phyloP scores from a whole-genome alignment of 345 rosid species.

The Ceriops zippeliana region DNA sequence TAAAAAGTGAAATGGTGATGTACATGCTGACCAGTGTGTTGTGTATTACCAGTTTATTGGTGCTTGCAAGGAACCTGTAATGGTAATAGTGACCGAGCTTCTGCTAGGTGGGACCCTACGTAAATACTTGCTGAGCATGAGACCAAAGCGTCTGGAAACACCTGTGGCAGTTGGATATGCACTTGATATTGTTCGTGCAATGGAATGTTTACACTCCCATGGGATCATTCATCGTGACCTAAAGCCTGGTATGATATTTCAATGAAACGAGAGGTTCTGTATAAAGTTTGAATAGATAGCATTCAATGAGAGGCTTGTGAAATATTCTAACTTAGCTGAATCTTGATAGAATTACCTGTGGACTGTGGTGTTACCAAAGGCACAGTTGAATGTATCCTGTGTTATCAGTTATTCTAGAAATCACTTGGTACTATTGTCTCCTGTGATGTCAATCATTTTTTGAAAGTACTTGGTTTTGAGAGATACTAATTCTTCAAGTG shows the following conservation, averaged over 20 bases:
- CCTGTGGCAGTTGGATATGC: slow-evolving; percentile 74
- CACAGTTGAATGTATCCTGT: no score
- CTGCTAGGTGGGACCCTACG: slow-evolving; percentile 84
- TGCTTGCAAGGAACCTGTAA: slow-evolving; percentile 90
- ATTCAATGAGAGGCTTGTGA: not conserved
- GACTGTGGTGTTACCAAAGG: no score
- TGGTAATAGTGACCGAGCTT: slow-evolving; percentile 97
- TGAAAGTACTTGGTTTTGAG: no score
- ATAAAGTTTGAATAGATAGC: slow-evolving; percentile 8
- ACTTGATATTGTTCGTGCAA: slow-evolving; percentile 97
- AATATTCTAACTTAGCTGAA: not conserved
- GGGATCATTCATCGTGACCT: slow-evolving; percentile 98
- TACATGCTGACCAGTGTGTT: not conserved
- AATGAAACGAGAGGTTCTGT: not conserved
- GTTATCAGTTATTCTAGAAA: no score
- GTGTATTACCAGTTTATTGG: slow-evolving; percentile 70
- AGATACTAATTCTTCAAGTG: no score
- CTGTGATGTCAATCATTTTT: no score
- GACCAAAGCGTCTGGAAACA: slow-evolving; percentile 69
- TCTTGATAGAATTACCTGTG: no score
- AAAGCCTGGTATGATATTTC: slow-evolving; percentile 68
- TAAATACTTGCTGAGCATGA: slow-evolving; percentile 59
- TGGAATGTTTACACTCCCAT: slow-evolving; percentile 94
- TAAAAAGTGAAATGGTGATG: not conserved
- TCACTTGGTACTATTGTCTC: no score